These are phyloP conservation scores for Cryptosporidium sp. DNA, from an alignment of 169 alveolate genomes.

Conservation along the genomic window DNA sequence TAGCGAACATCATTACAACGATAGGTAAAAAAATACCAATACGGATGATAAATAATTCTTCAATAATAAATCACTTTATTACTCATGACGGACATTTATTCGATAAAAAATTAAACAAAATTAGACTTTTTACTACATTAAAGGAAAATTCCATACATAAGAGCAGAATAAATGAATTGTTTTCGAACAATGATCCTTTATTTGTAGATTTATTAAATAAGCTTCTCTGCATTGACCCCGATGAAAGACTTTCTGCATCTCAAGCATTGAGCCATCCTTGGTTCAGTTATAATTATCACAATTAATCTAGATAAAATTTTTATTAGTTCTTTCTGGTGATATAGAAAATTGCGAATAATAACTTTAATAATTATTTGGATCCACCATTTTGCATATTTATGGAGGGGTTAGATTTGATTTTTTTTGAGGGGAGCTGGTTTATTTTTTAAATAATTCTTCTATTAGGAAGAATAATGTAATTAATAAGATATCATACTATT, in stretches of 20 bases:
- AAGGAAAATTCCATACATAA: not conserved
- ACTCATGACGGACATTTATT: constrained; percentile 59
- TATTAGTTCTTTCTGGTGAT: not conserved
- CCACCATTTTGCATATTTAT: too few species aligned
- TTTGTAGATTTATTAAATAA: constrained; percentile 15
- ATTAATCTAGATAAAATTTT: not conserved
- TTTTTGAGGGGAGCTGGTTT: not conserved
- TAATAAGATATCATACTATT: too few species aligned
- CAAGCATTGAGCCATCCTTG: constrained; percentile 86
- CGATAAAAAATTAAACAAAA: constrained; percentile 9
- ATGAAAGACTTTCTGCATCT: constrained; percentile 90
- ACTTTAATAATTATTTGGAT: not conserved
- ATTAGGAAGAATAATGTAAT: not conserved
- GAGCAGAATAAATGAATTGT: not conserved
- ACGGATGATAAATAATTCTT: constrained; percentile 80
- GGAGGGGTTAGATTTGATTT: not conserved
- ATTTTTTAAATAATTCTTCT: not conserved
- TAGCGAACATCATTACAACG: constrained; percentile 85
- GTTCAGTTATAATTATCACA: constrained; percentile 43
- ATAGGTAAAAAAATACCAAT: constrained; percentile 86
- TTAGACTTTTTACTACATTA: constrained; percentile 3
- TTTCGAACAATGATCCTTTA: constrained; percentile 14
- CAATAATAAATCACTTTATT: constrained; percentile 21
- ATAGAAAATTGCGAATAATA: not conserved
- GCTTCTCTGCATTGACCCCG: constrained; percentile 87